Conservation (phyloP, 768 basidiomycete genomes). For the Collybia sp. region DNA sequence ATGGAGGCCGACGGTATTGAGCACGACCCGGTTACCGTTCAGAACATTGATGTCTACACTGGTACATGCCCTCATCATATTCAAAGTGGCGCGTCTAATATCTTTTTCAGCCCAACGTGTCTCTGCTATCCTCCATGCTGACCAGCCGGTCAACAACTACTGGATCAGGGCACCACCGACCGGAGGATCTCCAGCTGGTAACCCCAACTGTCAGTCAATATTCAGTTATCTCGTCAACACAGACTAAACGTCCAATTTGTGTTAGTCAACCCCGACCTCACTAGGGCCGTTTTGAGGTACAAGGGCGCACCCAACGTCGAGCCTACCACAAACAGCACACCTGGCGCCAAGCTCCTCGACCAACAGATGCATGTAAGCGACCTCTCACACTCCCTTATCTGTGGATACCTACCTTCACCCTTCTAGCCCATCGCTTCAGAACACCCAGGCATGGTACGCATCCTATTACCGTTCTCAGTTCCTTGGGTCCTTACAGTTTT, state of each 20-base stretch:
- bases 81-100: not conserved
- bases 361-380: slow-evolving; percentile 18
- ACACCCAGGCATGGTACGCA: slow-evolving; percentile 10
- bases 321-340: slow-evolving; percentile 16
- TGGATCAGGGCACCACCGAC: slow-evolving; percentile 31
- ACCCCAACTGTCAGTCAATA: slow-evolving; percentile 15
- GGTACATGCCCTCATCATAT: slow-evolving; percentile 14
- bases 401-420: not conserved
- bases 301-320: slow-evolving; percentile 19
- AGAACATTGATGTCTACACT: slow-evolving; percentile 37
- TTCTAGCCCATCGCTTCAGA: slow-evolving; percentile 11
- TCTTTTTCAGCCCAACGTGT: slow-evolving; percentile 25
- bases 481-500: too few relatives aligned
- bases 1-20: slow-evolving; percentile 38
- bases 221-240: not conserved
- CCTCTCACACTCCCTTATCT: not conserved
- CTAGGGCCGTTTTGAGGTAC: slow-evolving; percentile 28
- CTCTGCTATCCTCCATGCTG: slow-evolving; percentile 33
- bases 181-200: slow-evolving; percentile 13
- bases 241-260: not conserved
- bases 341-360: slow-evolving; percentile 13
- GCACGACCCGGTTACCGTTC: slow-evolving; percentile 31
- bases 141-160: slow-evolving; percentile 40
- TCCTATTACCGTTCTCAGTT: too few relatives aligned
- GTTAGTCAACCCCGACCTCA: slow-evolving; percentile 16